A percentile compares a stretch with the other conserved stretches of the same genome.
These are phyloP conservation scores for Fraxinus xanthoxyloides DNA, from an alignment of 305 asterid species.

Conservation along the genomic window DNA sequence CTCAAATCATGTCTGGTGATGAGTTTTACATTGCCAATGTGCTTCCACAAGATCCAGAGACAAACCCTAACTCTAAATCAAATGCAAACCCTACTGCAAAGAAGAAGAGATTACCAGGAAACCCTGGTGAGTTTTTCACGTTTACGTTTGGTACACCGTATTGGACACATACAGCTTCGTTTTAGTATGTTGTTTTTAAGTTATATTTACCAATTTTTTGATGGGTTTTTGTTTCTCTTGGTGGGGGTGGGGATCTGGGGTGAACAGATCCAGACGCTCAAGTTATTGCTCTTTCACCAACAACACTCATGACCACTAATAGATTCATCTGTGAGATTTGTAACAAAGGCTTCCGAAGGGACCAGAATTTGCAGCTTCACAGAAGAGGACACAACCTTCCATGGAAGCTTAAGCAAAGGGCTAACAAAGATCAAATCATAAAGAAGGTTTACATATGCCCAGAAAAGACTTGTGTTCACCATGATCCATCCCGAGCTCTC, in stretches of 20 bases:
- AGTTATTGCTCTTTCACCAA: slow-evolving; percentile 80
- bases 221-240: not conserved
- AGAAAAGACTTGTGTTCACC: slow-evolving; percentile 80
- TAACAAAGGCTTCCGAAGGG: slow-evolving; percentile 85
- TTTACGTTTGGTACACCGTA: not conserved
- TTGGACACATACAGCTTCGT: not conserved
- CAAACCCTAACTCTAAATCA: slow-evolving; percentile 65
- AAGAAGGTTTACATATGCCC: slow-evolving; percentile 85
- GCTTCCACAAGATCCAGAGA: slow-evolving; percentile 33
- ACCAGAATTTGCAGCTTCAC: slow-evolving; percentile 89
- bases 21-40: slow-evolving; percentile 47
- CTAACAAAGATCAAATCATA: slow-evolving; percentile 50
- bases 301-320: slow-evolving; percentile 76
- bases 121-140: slow-evolving; percentile 51
- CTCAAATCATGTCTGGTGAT: slow-evolving; percentile 70
- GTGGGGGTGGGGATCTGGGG: not conserved
- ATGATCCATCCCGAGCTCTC: slow-evolving; percentile 75
- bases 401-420: slow-evolving; percentile 84
- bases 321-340: slow-evolving; percentile 84
- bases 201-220: not conserved
- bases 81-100: slow-evolving; percentile 41
- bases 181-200: not conserved
- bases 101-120: slow-evolving; percentile 79
- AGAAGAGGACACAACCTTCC: slow-evolving; percentile 89
- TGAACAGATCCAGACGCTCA: slow-evolving; percentile 85